Evolutionary conservation across 148 eudicot species (phyloP), one percentile per base, ranked within the genome.

Genomic region (Limonium bicolor): DNA sequence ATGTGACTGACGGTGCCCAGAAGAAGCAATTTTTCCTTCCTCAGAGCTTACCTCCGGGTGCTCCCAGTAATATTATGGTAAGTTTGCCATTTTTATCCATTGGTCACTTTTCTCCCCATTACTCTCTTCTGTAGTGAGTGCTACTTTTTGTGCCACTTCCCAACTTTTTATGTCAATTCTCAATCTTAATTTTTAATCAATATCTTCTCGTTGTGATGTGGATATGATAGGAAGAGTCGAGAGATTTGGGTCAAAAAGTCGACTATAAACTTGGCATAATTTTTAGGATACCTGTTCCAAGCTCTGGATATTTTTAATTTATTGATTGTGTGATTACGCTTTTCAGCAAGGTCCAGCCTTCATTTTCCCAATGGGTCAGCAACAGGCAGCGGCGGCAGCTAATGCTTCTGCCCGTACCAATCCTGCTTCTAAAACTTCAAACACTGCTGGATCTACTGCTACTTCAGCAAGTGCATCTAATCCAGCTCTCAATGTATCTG

Each of bases 281-380:
- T n/a, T n/a, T n/a, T n/a, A n/a, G n/a, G n/a, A n/a, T n/a, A n/a
- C n/a, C n/a, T n/a, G n/a, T n/a, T n/a, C n/a, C n/a, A n/a, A n/a
- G n/a, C n/a, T n/a, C 16, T 36, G 18, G 19, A 7, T 39, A 7
- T 24, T 15, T n/a, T 41, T 4, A 3, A 21, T 16, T 27, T 46
- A 9, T 23, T 10, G 51, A 46, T 29, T 46, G 17, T 7, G 6
- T 28, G 45, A 16, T 25, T 26, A 12, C 27, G 26, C 19, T 23
- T 60, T 49, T 40, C 80, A 76, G 85, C 87, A 73, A 37, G 94
- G 67, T 6, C 95, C 94, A 34, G 75, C 95, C 16, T 69, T 85
- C 55, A 70, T 85, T 48, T 85, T 92, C 50, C 99, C 99, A n/a
- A 57, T 92, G 71, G 71, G 68, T 46, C 99, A 92, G 60, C 95